Base-by-base conservation (phyloP, 2,329 filamentous ascomycete genomes). In the Verticillium zaregamsianum region DNA sequence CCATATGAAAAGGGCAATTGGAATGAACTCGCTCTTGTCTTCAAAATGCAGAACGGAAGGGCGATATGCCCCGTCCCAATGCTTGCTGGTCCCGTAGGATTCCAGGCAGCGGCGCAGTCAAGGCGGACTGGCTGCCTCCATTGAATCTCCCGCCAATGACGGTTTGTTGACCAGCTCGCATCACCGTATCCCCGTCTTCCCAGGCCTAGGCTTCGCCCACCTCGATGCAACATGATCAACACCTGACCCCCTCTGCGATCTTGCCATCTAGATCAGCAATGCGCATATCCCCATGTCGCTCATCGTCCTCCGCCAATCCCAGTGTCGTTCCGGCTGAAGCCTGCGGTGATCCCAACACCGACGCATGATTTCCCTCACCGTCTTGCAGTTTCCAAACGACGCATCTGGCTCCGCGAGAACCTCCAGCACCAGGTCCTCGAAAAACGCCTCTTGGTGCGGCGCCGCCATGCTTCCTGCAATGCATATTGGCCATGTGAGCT, bases 301-400 rank as follows among this genome's bases (percentile, higher is more conserved):
- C 45, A 49, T 49, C 45, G 45, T 23, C 20, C 45, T 23, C n/a
- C 45, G 45, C 45, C 45, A 49, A 25, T 49, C 45, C 45, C 45
- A 49, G 45, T 49, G 45, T 9, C 11, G 45, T 25, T n/a, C 45
- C 4, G 45, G 45, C 8, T 49, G 45, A 49, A 49, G 45, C n/a
- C 8, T 49, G 45, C 45, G 45, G 12, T 23, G 45, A 23, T 49
- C 45, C 45, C 45, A 49, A n/a, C 45, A 49, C 5, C 12, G 45
- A 8, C 20, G 45, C 20, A 49, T 49, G 45, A 23, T 49, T 28
- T 37, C 37, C 12, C n/a, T 25, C 5, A 61, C 59, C 11, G 61
- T 63, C 7, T 55, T 57, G 40, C 57, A 63, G 12, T 64, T 64
- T 1, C 61, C 63, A 17, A 64, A 64, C 12, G 40, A 58, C 1